These are phyloP conservation scores for Talaromyces ruber DNA, from an alignment of 495 filamentous ascomycete species.

Conservation along the genomic window DNA sequence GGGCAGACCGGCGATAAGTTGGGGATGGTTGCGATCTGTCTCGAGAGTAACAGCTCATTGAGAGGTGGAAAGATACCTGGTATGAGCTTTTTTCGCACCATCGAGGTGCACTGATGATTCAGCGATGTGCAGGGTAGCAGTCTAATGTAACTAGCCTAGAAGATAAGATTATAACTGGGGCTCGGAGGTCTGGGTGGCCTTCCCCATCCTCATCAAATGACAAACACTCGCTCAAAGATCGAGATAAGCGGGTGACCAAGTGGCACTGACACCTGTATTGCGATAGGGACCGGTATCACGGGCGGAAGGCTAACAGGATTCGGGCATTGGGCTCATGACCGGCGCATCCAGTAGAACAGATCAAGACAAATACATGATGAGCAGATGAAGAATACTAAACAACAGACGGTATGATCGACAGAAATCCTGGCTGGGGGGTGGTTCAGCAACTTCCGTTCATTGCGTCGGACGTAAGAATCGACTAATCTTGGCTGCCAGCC, in stretches of 20 bases:
- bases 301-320: not conserved
- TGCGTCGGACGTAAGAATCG: not conserved
- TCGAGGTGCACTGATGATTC: not conserved
- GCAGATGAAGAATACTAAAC: not conserved
- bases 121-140: not conserved
- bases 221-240: not conserved
- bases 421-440: not conserved
- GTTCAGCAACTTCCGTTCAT: too few relatives aligned
- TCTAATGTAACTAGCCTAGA: constrained; percentile 1
- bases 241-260: constrained; percentile 3
- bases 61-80: not conserved
- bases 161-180: not conserved
- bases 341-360: not conserved
- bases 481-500: not conserved
- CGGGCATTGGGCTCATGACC: not conserved
- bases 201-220: not conserved
- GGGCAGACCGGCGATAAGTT: not conserved
- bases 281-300: not conserved
- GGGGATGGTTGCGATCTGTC: not conserved
- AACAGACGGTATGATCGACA: not conserved
- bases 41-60: not conserved
- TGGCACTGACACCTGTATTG: not conserved
- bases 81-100: constrained; percentile 1
- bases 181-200: not conserved
- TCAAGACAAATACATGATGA: not conserved